These are phyloP conservation scores for Paraphaeosphaeria minitans DNA, from an alignment of 2,329 filamentous ascomycete genomes.

Conservation along the genomic window DNA sequence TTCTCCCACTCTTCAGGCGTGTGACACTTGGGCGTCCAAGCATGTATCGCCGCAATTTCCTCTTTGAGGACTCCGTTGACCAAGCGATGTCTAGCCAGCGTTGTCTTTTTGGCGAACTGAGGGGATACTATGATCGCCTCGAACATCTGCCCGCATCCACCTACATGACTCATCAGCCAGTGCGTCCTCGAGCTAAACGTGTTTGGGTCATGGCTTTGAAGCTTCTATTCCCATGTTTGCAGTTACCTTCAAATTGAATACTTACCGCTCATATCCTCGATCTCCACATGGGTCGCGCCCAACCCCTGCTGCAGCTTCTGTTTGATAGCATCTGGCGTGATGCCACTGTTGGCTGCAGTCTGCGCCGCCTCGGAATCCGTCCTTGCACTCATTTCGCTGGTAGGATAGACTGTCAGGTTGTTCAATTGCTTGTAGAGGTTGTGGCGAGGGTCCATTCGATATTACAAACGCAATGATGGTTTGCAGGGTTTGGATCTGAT, in stretches of 20 bases:
- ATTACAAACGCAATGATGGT: slow-evolving; percentile 15
- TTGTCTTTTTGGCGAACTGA: slow-evolving; percentile 61
- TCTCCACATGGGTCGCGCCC: slow-evolving; percentile 78
- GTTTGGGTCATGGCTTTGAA: not conserved
- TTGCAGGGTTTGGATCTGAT: slow-evolving; percentile 42
- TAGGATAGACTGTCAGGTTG: slow-evolving; percentile 28
- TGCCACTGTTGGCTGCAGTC: slow-evolving; percentile 61
- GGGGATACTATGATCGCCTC: slow-evolving; percentile 69
- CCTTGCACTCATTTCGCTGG: slow-evolving; percentile 49
- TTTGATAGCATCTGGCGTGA: slow-evolving; percentile 75
- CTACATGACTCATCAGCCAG: slow-evolving; percentile 47
- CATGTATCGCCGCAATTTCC: slow-evolving; percentile 90
- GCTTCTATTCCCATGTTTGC: not conserved
- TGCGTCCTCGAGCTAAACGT: not conserved
- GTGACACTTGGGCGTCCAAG: slow-evolving; percentile 93
- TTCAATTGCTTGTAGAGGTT: slow-evolving; percentile 42
- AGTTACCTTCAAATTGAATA: slow-evolving; percentile 5
- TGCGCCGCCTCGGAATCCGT: slow-evolving; percentile 54
- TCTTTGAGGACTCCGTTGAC: slow-evolving; percentile 83
- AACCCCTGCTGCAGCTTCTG: slow-evolving; percentile 72
- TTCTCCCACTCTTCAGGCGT: slow-evolving; percentile 88
- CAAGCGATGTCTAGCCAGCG: slow-evolving; percentile 82
- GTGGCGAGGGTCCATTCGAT: slow-evolving; percentile 41
- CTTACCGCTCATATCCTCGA: slow-evolving; percentile 90
- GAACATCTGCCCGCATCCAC: slow-evolving; percentile 73